Conservation (phyloP, 1,284 basidiomycete genomes). For the Cutaneotrichosporon sp. region DNA sequence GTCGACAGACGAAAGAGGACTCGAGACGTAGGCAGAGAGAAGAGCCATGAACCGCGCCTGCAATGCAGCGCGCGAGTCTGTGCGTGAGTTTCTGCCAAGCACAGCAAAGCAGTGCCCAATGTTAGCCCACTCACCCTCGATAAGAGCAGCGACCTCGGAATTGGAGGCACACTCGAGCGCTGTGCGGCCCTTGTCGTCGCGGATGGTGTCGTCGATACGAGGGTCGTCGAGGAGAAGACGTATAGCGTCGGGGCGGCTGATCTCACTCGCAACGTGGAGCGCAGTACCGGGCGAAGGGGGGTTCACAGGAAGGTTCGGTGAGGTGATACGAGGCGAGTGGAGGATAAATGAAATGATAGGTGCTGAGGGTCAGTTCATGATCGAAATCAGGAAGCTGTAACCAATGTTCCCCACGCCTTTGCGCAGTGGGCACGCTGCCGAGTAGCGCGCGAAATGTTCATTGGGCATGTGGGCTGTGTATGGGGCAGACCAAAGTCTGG, state of each 20-base stretch:
- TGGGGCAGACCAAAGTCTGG: neutral
- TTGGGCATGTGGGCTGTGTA: no score
- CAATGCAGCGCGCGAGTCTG: conserved; percentile 74
- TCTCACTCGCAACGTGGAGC: conserved; percentile 77
- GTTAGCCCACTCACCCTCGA: conserved; percentile 64
- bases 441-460: no score
- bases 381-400: no score
- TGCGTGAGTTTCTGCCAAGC: neutral
- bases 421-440: no score
- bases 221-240: conserved; percentile 69
- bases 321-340: conserved; percentile 65
- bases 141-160: conserved; percentile 59
- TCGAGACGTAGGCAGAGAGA: conserved; percentile 67
- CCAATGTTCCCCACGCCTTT: no score
- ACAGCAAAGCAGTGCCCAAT: no score
- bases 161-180: conserved; percentile 67
- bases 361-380: conserved; percentile 44
- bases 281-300: conserved; percentile 70
- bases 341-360: conserved; percentile 63
- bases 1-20: conserved; percentile 50
- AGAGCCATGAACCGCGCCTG: conserved; percentile 71
- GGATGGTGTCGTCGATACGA: conserved; percentile 70
- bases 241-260: conserved; percentile 72
- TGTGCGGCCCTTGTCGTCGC: conserved; percentile 66
- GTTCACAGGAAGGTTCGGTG: conserved; percentile 52